Evolutionary conservation across 139 green algal species (phyloP).

Genomic region (Deuterostichococcus epilithicus): DNA sequence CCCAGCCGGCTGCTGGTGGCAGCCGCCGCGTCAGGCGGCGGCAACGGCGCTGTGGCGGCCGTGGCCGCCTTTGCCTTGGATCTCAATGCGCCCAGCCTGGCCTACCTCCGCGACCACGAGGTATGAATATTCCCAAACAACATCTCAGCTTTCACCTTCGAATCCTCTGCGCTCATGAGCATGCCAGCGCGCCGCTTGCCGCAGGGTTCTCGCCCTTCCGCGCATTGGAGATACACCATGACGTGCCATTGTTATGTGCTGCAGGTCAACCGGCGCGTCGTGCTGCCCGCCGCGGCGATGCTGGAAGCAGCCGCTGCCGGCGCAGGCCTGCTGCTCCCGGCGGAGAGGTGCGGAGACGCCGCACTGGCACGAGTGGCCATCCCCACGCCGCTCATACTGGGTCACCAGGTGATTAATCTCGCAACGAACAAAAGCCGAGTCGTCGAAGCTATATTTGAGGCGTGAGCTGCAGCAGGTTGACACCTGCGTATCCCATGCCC

Average conservation of each 20-base stretch:
- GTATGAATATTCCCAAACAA: constrained; percentile 22
- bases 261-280: constrained; percentile 15
- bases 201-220: neutral
- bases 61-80: constrained; percentile 24
- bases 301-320: constrained; percentile 47
- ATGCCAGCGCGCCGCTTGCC: no score
- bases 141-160: no score
- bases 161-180: no score
- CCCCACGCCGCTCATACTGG: constrained; percentile 15
- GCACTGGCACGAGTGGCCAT: constrained; percentile 17
- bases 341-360: neutral
- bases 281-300: constrained; percentile 65
- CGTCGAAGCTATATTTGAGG: no score
- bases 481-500: no score
- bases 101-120: constrained; percentile 70
- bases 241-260: neutral
- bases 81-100: constrained; percentile 24
- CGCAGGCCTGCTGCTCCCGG: neutral
- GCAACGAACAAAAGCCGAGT: no score
- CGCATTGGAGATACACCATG: neutral
- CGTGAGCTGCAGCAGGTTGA: no score
- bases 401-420: neutral
- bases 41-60: neutral
- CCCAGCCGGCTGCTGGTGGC: neutral
- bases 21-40: no score